Evolutionary conservation across 2,329 filamentous ascomycete genomes (phyloP).

Genomic region (Chrysoporthe puriensis): DNA sequence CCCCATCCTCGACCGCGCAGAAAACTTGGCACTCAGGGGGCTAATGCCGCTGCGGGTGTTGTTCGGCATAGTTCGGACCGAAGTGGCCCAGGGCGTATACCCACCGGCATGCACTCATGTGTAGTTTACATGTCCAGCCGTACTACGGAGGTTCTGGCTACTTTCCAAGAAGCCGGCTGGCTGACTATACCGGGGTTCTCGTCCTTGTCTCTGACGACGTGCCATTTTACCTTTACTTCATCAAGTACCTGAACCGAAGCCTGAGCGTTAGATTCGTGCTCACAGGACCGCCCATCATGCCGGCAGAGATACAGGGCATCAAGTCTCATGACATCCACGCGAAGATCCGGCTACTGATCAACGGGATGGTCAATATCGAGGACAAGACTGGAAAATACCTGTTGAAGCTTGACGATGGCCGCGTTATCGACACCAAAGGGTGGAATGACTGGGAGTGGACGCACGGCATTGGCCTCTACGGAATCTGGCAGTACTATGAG

Average conservation of each 20-base stretch:
- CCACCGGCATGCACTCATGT: too few species aligned
- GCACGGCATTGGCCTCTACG: constrained; percentile 78
- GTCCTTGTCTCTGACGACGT: neutral
- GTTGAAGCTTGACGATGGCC: constrained; percentile 70
- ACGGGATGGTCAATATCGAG: constrained; percentile 77
- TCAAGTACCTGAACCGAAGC: neutral
- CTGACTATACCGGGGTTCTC: neutral
- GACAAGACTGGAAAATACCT: constrained; percentile 77
- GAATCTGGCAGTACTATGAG: constrained; percentile 80
- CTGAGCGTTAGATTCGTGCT: neutral
- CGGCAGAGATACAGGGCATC: constrained; percentile 49
- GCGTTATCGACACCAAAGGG: constrained; percentile 81
- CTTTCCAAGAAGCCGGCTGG: neutral
- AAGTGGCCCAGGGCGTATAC: constrained; percentile 11
- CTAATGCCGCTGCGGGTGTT: neutral
- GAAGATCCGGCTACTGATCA: constrained; percentile 68
- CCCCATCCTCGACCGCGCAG: neutral
- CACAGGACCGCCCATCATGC: constrained; percentile 38
- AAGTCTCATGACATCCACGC: constrained; percentile 52
- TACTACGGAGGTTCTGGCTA: neutral
- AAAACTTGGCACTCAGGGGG: neutral
- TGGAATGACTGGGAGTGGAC: constrained; percentile 88
- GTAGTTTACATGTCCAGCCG: neutral
- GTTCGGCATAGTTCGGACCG: constrained; percentile 29
- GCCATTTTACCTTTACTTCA: neutral